phyloP scores from a whole-genome alignment of 2,329 filamentous ascomycete genomes.

The Thielaviopsis musarum region DNA sequence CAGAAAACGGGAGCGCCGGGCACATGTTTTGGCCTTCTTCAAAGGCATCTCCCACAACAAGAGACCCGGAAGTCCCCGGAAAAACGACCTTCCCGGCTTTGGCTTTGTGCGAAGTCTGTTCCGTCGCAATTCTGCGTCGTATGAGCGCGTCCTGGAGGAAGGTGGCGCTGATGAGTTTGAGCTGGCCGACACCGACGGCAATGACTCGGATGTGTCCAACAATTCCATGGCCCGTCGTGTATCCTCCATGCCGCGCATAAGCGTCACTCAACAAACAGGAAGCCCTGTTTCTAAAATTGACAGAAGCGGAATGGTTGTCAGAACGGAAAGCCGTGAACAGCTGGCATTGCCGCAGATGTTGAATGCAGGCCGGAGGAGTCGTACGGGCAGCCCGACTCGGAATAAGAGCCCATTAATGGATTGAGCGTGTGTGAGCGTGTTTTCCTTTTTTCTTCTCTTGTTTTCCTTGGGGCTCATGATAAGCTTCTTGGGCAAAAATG shows the following conservation, averaged over 20 bases:
- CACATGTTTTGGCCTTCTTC: conserved; percentile 17
- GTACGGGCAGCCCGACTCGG: conserved; percentile 37
- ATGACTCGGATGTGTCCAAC: conserved; percentile 31
- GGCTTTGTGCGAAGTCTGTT: conserved; percentile 48
- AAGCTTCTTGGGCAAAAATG: neutral
- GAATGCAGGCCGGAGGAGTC: conserved; percentile 39
- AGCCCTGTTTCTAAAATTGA: conserved; percentile 29
- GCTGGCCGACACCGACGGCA: conserved; percentile 48
- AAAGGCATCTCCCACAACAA: conserved; percentile 24
- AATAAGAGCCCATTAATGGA: conserved; percentile 9
- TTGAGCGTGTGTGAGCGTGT: conserved; percentile 2
- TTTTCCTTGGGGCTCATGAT: neutral
- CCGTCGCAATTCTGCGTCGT: conserved; percentile 37
- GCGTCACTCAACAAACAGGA: neutral
- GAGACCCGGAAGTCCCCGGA: conserved; percentile 26
- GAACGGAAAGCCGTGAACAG: conserved; percentile 76
- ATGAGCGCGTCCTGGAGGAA: conserved; percentile 77
- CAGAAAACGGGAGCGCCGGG: conserved; percentile 59
- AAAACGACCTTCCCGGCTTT: neutral
- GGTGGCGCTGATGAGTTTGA: conserved; percentile 64
- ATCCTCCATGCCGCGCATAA: conserved; percentile 14
- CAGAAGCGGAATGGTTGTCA: conserved; percentile 55
- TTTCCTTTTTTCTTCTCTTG: conserved; percentile 1
- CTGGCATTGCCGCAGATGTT: conserved; percentile 42
- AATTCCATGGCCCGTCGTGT: conserved; percentile 15